Evolutionary conservation across 352 stramenopile species (phyloP), one percentile per base, ranked within the genome.

Genomic region (Pythium brachiatum): DNA sequence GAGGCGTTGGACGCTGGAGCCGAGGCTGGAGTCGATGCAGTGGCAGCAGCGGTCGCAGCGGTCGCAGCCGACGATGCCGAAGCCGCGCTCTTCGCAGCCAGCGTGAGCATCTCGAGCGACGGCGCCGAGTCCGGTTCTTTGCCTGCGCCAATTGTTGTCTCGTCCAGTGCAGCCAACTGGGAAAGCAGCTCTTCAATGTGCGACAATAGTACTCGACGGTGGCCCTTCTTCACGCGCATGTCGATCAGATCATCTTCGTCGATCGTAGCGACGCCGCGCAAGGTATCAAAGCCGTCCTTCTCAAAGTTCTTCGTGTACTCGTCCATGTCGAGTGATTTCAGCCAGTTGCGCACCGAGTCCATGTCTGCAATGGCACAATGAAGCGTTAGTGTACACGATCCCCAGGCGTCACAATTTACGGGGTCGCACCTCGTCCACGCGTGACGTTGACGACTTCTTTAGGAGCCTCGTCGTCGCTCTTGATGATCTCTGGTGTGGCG

Each of bases 221-320:
- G 86, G 7, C 86, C 86, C 62, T 95, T 95, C 72, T 95, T 95
- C 53, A 95, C 86, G 36, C 83, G 68, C 86, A 95, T 95, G 52
- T 95, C 86, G 52, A 93, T 85, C 53, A 95, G 70, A 41, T 95
- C 86, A 23, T 90, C 77, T 78, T 95, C 86, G 50, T 95, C 80
- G 38, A 95, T 94, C 15, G 84, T 95, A 36, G 85, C 84, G 29
- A 95, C 84, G 38, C 84, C 85, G 48, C 85, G 82, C 12, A 95
- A 65, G 43, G 84, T 94, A 69, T 95, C 86, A 61, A 95, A 95
- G 18, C 86, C 86, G 67, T 95, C 86, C 54, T 89, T 88, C 59
- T 95, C 85, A 66, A 95, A 95, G 72, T 88, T 90, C 56, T 88
- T 74, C 29, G 82, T 88, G 68, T 95, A 94, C 70, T 93, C 83